A percentile compares a stretch with the other conserved stretches of the same genome.
phyloP scores from a whole-genome alignment of 2,329 filamentous ascomycete species.

The Teratosphaeriaceae sp. region DNA sequence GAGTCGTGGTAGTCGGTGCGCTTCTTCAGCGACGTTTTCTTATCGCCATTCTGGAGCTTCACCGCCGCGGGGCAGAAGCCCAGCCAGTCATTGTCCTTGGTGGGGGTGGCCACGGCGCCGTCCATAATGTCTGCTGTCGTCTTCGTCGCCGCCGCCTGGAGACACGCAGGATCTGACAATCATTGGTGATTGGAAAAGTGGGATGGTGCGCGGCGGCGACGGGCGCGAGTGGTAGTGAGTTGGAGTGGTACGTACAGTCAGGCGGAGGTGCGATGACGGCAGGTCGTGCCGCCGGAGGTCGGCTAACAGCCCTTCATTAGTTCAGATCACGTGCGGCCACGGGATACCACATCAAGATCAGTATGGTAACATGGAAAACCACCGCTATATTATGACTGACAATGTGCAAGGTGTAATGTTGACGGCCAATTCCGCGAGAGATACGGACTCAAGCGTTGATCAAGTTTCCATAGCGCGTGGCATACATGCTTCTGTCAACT shows the following conservation, averaged over 20 bases:
- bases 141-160: constrained; percentile 1
- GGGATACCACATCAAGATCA: too few species aligned
- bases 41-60: constrained; percentile 26
- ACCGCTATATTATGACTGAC: too few species aligned
- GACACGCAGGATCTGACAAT: background rate
- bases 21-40: constrained; percentile 9
- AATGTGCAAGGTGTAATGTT: too few species aligned
- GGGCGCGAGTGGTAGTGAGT: too few species aligned
- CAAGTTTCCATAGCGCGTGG: too few species aligned
- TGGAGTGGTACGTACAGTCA: constrained; percentile 1
- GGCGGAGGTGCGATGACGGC: background rate
- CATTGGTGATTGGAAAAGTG: background rate
- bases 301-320: too few species aligned
- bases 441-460: too few species aligned
- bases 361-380: too few species aligned
- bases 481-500: too few species aligned
- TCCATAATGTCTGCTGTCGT: background rate
- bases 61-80: constrained; percentile 39
- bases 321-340: too few species aligned
- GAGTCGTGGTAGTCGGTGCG: constrained; percentile 9
- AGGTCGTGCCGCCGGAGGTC: background rate
- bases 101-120: constrained; percentile 9
- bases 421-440: too few species aligned
- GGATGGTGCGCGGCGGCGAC: background rate
- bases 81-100: constrained; percentile 18